Conservation (phyloP, 495 filamentous ascomycete species). For the Penicillium macrosclerotiorum region DNA sequence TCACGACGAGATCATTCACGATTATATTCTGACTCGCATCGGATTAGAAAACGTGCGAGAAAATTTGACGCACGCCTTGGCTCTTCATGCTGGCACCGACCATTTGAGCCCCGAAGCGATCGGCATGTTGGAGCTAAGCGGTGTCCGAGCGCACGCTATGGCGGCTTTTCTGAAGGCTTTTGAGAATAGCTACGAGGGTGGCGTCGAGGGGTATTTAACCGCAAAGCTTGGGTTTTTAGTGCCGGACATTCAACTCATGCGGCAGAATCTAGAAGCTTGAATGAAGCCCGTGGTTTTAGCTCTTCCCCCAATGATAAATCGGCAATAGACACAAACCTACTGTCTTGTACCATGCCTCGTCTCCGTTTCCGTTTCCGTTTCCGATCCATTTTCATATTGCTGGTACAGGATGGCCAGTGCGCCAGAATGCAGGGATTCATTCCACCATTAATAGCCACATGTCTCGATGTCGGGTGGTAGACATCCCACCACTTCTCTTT, state of each 20-base stretch:
- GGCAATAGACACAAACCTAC: too few relatives aligned
- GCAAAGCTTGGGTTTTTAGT: constrained; percentile 19
- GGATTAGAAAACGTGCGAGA: constrained; percentile 27
- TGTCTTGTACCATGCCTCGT: too few relatives aligned
- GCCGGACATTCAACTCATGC: constrained; percentile 16
- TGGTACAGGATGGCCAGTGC: neutral
- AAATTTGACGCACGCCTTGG: constrained; percentile 19
- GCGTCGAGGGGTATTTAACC: constrained; percentile 22
- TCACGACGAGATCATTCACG: constrained; percentile 43
- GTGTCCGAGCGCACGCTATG: constrained; percentile 28
- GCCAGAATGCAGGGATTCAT: constrained; percentile 13
- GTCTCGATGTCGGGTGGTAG: neutral
- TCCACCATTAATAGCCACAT: neutral
- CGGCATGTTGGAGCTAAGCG: constrained; percentile 27
- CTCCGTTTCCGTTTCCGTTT: too few relatives aligned
- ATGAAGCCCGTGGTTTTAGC: too few relatives aligned
- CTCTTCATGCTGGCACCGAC: constrained; percentile 18
- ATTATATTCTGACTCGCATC: constrained; percentile 43
- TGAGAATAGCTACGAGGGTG: constrained; percentile 21
- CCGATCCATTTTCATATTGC: too few relatives aligned
- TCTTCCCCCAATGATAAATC: too few relatives aligned
- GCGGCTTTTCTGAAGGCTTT: constrained; percentile 28
- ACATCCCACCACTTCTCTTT: too few relatives aligned
- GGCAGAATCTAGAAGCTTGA: constrained; percentile 11
- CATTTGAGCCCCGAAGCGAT: constrained; percentile 23